Conservation (phyloP, 2,329 filamentous ascomycete species). For the Scytalidium sp. region DNA sequence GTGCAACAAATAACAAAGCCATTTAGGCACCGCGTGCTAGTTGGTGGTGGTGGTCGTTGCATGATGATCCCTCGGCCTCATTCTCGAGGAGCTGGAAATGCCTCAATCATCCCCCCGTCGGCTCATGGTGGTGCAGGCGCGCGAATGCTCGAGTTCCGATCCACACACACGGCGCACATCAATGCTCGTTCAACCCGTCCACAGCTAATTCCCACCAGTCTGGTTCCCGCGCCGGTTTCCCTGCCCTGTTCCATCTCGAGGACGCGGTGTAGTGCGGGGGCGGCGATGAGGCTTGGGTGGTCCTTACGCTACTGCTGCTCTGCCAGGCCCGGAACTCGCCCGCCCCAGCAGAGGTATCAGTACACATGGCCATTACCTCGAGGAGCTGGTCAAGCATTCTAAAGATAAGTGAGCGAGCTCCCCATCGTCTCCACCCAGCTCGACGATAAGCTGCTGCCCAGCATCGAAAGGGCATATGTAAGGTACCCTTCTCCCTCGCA, state of each 20-base stretch:
- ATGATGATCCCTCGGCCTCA: not conserved
- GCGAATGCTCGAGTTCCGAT: not conserved
- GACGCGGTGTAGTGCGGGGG: not conserved
- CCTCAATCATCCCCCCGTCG: not conserved
- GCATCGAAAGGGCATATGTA: not conserved
- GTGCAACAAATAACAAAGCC: too few species aligned
- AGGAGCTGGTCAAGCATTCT: too few species aligned
- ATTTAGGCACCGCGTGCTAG: too few species aligned
- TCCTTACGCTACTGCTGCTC: not conserved
- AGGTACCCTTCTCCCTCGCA: not conserved
- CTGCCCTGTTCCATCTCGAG: not conserved
- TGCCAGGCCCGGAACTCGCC: not conserved
- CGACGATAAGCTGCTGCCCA: not conserved
- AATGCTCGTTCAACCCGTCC: too few species aligned
- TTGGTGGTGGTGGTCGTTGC: too few species aligned
- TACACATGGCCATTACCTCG: too few species aligned
- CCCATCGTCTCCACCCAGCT: not conserved
- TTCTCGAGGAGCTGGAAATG: too few species aligned
- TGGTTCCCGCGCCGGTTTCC: not conserved
- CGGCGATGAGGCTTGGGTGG: not conserved
- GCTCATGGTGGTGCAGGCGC: not conserved
- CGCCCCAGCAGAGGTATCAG: too few species aligned
- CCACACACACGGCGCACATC: too few species aligned
- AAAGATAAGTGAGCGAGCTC: not conserved
- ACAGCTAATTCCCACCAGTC: not conserved